Conservation (phyloP, 768 basidiomycete genomes). For the Hygrocybe punicea region DNA sequence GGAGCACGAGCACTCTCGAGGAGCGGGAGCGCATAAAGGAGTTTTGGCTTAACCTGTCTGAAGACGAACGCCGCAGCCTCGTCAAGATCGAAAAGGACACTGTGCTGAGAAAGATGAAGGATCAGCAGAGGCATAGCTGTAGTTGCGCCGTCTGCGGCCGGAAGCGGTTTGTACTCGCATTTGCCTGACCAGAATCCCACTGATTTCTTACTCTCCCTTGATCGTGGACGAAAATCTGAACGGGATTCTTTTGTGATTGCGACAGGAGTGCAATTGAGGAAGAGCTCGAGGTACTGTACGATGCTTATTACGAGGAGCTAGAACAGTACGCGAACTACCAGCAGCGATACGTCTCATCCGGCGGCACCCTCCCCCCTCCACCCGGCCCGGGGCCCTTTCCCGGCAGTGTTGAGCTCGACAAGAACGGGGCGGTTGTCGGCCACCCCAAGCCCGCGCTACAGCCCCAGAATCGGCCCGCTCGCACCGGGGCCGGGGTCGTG, state of each 20-base stretch:
- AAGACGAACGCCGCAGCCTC: slow-evolving; percentile 85
- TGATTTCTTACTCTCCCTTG: slow-evolving; percentile 24
- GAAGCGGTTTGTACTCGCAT: slow-evolving; percentile 73
- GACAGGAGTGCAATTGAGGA: slow-evolving; percentile 94
- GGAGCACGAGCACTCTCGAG: slow-evolving; percentile 88
- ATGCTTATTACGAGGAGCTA: slow-evolving; percentile 99
- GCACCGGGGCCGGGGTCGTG: slow-evolving; percentile 24
- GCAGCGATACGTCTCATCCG: slow-evolving; percentile 90
- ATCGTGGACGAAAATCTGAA: slow-evolving; percentile 19
- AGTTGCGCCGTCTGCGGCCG: slow-evolving; percentile 94
- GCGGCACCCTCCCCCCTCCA: slow-evolving; percentile 85
- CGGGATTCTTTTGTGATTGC: slow-evolving; percentile 11
- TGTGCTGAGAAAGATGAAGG: slow-evolving; percentile 98
- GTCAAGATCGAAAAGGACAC: slow-evolving; percentile 99
- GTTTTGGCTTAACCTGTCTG: slow-evolving; percentile 93
- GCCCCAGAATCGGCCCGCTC: slow-evolving; percentile 45
- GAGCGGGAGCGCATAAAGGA: slow-evolving; percentile 97
- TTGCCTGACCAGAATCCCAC: slow-evolving; percentile 20
- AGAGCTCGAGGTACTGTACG: slow-evolving; percentile 99
- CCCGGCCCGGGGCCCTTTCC: slow-evolving; percentile 98
- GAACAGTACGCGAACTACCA: slow-evolving; percentile 98
- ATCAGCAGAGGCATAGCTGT: slow-evolving; percentile 96
- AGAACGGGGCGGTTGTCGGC: slow-evolving; percentile 70
- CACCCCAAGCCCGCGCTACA: slow-evolving; percentile 31
- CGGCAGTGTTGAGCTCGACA: slow-evolving; percentile 94